phyloP scores from a whole-genome alignment of 148 eudicot genomes.

The Camellia japonica region DNA sequence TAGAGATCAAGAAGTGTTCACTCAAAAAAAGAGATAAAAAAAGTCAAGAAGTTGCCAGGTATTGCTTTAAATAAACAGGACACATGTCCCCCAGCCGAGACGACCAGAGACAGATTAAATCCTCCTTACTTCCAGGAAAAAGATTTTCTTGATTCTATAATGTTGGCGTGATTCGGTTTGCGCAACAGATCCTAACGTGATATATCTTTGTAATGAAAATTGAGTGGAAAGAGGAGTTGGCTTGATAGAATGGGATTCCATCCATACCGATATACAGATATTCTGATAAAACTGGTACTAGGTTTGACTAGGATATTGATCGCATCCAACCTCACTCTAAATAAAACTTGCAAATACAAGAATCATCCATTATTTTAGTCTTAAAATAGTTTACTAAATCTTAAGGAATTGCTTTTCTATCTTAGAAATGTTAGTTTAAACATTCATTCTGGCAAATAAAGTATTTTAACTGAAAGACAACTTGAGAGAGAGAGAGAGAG shows the following conservation, averaged over 20 bases:
- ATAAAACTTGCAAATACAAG: neutral
- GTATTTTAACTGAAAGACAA: neutral
- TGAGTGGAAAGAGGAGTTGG: too few species aligned
- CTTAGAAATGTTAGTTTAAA: neutral
- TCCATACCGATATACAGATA: neutral
- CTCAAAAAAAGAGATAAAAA: too few species aligned
- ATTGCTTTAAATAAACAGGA: neutral
- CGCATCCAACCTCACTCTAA: neutral
- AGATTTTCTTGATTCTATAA: neutral
- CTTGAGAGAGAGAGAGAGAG: neutral
- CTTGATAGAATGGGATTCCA: neutral
- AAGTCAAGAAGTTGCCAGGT: too few species aligned
- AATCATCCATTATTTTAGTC: neutral
- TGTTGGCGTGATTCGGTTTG: too few species aligned
- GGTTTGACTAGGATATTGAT: neutral
- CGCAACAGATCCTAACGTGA: too few species aligned
- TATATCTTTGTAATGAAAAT: too few species aligned
- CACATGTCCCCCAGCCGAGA: neutral
- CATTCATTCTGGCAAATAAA: neutral
- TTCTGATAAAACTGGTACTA: neutral
- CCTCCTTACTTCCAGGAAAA: slow-evolving; percentile 4
- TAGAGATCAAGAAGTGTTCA: neutral
- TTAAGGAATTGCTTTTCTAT: neutral
- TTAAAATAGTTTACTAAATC: neutral
- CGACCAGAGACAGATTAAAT: neutral